Conservation (phyloP, 2,329 filamentous ascomycete species). For the Xylaria sp. region DNA sequence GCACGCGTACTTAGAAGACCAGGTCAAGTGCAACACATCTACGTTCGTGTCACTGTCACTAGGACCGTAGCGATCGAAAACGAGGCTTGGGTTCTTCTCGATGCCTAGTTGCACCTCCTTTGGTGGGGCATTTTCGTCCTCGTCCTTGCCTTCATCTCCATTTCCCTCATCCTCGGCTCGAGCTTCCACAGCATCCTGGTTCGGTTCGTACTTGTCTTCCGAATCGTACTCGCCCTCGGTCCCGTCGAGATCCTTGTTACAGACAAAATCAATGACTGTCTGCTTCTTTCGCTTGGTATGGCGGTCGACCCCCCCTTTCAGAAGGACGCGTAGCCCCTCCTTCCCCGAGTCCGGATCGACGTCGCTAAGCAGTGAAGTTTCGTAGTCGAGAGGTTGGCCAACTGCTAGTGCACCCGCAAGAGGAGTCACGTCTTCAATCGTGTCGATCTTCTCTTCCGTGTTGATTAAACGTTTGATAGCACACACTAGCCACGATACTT, state of each 20-base stretch:
- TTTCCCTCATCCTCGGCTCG: conserved; percentile 51
- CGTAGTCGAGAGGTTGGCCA: conserved; percentile 71
- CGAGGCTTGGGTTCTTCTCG: conserved; percentile 67
- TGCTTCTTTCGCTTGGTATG: conserved; percentile 70
- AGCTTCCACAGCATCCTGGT: conserved; percentile 36
- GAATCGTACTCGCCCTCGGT: conserved; percentile 75
- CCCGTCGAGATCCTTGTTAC: conserved; percentile 77
- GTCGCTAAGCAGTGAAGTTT: conserved; percentile 73
- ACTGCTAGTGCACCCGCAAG: conserved; percentile 77
- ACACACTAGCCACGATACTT: conserved; percentile 70
- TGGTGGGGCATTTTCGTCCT: conserved; percentile 54
- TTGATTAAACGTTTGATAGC: conserved; percentile 72
- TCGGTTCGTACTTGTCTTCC: conserved; percentile 63
- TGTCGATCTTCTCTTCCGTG: conserved; percentile 59
- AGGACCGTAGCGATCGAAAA: conserved; percentile 78
- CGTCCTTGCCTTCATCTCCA: conserved; percentile 53
- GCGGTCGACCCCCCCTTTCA: conserved; percentile 69
- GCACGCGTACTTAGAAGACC: conserved; percentile 90
- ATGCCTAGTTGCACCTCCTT: conserved; percentile 66
- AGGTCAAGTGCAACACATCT: conserved; percentile 79
- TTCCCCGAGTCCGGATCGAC: conserved; percentile 72
- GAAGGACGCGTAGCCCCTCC: conserved; percentile 77
- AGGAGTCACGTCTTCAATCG: conserved; percentile 69
- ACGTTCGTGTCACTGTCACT: conserved; percentile 66
- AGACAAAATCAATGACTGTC: conserved; percentile 87